Base-by-base conservation (phyloP, 2,329 filamentous ascomycete genomes). In the Orbilia blumenaviensis region DNA sequence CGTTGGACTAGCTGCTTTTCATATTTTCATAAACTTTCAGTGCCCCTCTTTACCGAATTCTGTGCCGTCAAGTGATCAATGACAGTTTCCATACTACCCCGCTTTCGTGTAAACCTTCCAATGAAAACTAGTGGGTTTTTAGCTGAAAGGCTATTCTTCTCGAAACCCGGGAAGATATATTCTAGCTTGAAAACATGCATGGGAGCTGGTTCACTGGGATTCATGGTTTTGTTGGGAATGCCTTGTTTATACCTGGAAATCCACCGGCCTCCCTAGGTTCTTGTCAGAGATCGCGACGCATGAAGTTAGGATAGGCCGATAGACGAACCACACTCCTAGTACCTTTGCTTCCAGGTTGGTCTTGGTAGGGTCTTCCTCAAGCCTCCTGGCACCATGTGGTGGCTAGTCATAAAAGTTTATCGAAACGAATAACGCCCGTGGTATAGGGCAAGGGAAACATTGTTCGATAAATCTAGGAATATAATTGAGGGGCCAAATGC, bases 91-190 rank as follows among this genome's bases (percentile, higher is more conserved):
- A 9, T 21, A 63, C 38, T 75, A 76, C 72, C 72, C 72, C 64
- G 72, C 72, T 69, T 42, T 66, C 72, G 72, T 69, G 56, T 76
- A 69, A 69, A 64, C 64, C 46, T 76, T 69, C 72, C 72, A n/a
- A 41, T 29, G 23, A 10, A 32, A 18, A 7, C 23, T 48, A 44
- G 12, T 42, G 9, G 23, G 48, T 44, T 16, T 44, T 32, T 61
- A 61, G 41, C 16, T 61, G 25, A 34, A 60, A 60, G 16, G 34
- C 32, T 64, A 60, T 54, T 32, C 58, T 76, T 69, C 72, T 76
- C 41, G 58, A 76, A 76, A 76, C 66, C 72, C 50, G 72, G 72
- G 50, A 76, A 69, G 64, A 69, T 76, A 68, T 74, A 61, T 61
- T 64, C 60, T 69, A 69, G 72, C 50, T 52, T 38, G 16, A 36